A percentile compares a stretch with the other conserved stretches of the same genome.
These are phyloP conservation scores for Leptodontidium sp. DNA, from an alignment of 2,329 filamentous ascomycete genomes.

Conservation along the genomic window DNA sequence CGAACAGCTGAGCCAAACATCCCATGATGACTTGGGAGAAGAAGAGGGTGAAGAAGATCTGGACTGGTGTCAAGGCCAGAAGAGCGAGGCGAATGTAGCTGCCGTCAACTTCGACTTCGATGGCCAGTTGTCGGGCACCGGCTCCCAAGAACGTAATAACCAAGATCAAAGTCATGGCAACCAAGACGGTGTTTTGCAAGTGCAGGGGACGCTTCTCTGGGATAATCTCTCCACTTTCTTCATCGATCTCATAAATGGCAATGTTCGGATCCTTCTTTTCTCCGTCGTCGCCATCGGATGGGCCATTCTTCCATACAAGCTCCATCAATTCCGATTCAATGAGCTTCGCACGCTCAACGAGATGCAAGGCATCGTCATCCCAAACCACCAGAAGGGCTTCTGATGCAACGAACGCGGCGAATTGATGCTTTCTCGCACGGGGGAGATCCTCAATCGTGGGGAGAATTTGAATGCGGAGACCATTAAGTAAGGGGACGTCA, in stretches of 20 bases:
- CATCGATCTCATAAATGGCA: slow-evolving; percentile 67
- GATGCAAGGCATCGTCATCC: slow-evolving; percentile 80
- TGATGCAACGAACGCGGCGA: slow-evolving; percentile 78
- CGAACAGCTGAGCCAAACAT: slow-evolving; percentile 78
- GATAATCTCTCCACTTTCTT: slow-evolving; percentile 73
- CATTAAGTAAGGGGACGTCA: slow-evolving; percentile 79
- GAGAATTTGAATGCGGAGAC: slow-evolving; percentile 78
- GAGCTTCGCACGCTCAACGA: slow-evolving; percentile 72
- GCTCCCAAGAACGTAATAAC: slow-evolving; percentile 73
- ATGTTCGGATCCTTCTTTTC: slow-evolving; percentile 58
- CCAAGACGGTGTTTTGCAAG: slow-evolving; percentile 73
- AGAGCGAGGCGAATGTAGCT: slow-evolving; percentile 62
- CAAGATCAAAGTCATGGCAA: slow-evolving; percentile 70
- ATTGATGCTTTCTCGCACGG: slow-evolving; percentile 79
- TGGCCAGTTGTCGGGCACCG: slow-evolving; percentile 73
- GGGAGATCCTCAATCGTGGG: slow-evolving; percentile 75
- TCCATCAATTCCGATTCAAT: slow-evolving; percentile 83
- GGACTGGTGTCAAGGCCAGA: slow-evolving; percentile 71
- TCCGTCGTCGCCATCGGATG: slow-evolving; percentile 55
- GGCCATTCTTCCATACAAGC: slow-evolving; percentile 72
- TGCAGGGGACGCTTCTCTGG: slow-evolving; percentile 72
- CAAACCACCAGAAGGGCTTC: slow-evolving; percentile 79
- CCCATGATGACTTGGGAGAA: slow-evolving; percentile 82
- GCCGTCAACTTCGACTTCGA: slow-evolving; percentile 60
- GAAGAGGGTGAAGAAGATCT: slow-evolving; percentile 84